Percentiles rank a stretch among this genome's conserved stretches.
Evolutionary conservation across 2,329 filamentous ascomycete species (phyloP).

Genomic region (Ophiocordyceps camponoti-rufipedis): DNA sequence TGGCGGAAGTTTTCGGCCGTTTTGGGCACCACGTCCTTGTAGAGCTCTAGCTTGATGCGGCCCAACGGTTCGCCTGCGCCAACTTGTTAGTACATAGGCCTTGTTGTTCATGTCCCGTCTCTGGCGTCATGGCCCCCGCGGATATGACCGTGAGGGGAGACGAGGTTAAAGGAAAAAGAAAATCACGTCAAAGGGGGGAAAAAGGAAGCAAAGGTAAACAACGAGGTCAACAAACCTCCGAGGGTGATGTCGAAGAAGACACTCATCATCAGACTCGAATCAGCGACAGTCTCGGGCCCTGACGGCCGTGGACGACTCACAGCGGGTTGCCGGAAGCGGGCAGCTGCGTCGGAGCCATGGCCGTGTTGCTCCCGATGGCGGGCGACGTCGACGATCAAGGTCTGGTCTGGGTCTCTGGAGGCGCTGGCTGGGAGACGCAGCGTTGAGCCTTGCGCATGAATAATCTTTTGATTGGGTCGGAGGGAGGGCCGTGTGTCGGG

Average conservation of each 20-base stretch:
- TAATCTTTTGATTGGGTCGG: not conserved
- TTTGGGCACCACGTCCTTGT: constrained; percentile 63
- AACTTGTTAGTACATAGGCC: not conserved
- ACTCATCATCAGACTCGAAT: constrained; percentile 10
- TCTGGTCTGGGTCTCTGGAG: not conserved
- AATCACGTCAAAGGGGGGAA: not conserved
- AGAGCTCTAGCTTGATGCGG: constrained; percentile 79
- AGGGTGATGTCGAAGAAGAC: constrained; percentile 67
- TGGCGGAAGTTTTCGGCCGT: constrained; percentile 96
- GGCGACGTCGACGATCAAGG: not conserved
- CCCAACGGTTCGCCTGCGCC: constrained; percentile 62
- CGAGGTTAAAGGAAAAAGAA: not conserved
- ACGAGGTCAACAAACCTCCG: constrained; percentile 37
- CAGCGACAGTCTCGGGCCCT: not conserved
- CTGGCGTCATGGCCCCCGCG: not conserved
- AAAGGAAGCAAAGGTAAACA: not conserved
- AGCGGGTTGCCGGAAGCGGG: constrained; percentile 28
- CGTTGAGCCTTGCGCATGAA: not conserved
- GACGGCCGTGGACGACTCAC: constrained; percentile 14
- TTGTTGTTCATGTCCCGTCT: not conserved
- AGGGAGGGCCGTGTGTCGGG: not conserved
- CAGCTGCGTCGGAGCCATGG: constrained; percentile 26
- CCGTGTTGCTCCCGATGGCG: not conserved
- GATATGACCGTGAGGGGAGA: not conserved
- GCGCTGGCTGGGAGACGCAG: not conserved